A percentile compares a stretch with the other conserved stretches of the same genome.
Evolutionary conservation across 306 rosid species (phyloP).

Genomic region (Aeschynomene evenia): DNA sequence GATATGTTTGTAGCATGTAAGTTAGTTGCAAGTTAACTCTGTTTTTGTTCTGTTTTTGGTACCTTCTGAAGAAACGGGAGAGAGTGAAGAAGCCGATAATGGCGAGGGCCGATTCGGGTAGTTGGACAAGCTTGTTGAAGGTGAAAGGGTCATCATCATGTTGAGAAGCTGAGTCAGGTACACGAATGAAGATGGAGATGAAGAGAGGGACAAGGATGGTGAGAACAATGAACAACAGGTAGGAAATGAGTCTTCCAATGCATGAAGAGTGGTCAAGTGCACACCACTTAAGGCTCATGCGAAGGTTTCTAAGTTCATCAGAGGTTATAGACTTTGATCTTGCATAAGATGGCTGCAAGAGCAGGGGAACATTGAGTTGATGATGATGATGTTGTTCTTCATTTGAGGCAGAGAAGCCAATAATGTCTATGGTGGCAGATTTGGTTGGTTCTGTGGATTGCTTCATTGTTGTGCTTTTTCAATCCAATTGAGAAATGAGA

Average conservation of each 20-base stretch:
- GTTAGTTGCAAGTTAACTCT: too few relatives aligned
- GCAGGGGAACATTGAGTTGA: slow-evolving; percentile 43
- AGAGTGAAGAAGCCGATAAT: slow-evolving; percentile 47
- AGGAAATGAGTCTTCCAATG: slow-evolving; percentile 43
- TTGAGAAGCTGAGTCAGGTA: slow-evolving; percentile 23
- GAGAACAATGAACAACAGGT: slow-evolving; percentile 43
- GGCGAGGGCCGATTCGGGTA: neutral
- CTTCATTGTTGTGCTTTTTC: slow-evolving; percentile 4
- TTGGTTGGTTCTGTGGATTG: slow-evolving; percentile 21
- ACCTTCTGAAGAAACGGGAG: slow-evolving; percentile 49
- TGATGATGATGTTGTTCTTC: neutral
- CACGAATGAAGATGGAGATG: slow-evolving; percentile 29
- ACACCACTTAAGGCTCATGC: slow-evolving; percentile 58
- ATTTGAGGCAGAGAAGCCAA: neutral
- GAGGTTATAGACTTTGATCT: slow-evolving; percentile 39
- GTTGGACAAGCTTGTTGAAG: slow-evolving; percentile 44
- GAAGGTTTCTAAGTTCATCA: slow-evolving; percentile 51
- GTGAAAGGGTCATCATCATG: slow-evolving; percentile 46
- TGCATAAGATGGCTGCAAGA: slow-evolving; percentile 40
- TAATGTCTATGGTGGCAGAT: neutral
- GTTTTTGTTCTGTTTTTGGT: too few relatives aligned
- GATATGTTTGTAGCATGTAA: too few relatives aligned
- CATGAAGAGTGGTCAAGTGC: slow-evolving; percentile 62
- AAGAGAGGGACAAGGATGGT: slow-evolving; percentile 44
- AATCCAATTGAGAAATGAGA: too few relatives aligned